Conservation (phyloP, 805 yeast species). For the Maudiozyma bulderi region DNA sequence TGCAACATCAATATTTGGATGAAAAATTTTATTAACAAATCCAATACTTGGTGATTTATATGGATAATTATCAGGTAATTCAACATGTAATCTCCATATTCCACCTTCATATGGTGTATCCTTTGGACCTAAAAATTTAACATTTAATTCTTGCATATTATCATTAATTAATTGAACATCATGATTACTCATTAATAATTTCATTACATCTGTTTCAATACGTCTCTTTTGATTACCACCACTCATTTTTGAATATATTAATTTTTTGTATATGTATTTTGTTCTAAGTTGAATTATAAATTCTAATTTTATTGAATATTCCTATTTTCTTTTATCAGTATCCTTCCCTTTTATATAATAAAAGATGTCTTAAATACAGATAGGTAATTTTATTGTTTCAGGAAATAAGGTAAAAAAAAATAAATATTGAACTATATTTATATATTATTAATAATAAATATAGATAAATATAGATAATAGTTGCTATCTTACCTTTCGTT, state of each 20-base stretch:
- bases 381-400: too few relatives aligned
- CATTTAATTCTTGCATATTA: constrained; percentile 77
- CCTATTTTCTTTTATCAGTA: too few relatives aligned
- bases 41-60: constrained; percentile 95
- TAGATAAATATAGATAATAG: too few relatives aligned
- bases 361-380: too few relatives aligned
- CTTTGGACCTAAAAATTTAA: constrained; percentile 76
- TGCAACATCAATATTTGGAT: constrained; percentile 88
- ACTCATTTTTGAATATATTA: background rate
- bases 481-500: too few relatives aligned
- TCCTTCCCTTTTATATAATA: too few relatives aligned
- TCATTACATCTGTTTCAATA: constrained; percentile 94
- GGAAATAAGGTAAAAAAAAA: too few relatives aligned
- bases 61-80: constrained; percentile 90
- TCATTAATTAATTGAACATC: constrained; percentile 79
- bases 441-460: too few relatives aligned
- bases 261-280: background rate
- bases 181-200: constrained; percentile 84
- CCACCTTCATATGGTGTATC: constrained; percentile 88
- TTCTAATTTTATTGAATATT: background rate
- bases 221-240: constrained; percentile 30
- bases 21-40: constrained; percentile 81
- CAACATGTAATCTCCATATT: constrained; percentile 83
- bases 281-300: background rate
- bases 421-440: too few relatives aligned